Percentiles rank a stretch among this genome's conserved stretches.
phyloP scores from a whole-genome alignment of 2,329 filamentous ascomycete genomes.

The Calonectria honghensis region DNA sequence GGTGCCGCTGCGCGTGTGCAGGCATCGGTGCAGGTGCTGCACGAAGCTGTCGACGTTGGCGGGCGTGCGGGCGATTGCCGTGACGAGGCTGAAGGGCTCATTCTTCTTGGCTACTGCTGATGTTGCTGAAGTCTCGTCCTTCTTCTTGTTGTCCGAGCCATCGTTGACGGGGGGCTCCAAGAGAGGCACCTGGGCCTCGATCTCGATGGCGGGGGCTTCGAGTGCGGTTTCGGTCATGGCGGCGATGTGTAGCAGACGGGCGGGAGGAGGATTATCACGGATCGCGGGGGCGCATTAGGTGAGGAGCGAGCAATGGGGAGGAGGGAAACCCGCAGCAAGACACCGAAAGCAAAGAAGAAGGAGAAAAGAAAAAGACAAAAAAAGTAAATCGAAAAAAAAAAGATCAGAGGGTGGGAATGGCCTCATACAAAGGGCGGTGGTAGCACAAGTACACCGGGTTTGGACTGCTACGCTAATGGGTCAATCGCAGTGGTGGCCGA shows the following conservation, averaged over 20 bases:
- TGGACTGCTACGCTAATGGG: conserved; percentile 28
- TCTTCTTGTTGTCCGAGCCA: conserved; percentile 20
- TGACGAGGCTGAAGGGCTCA: conserved; percentile 37
- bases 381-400: not conserved
- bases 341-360: not conserved
- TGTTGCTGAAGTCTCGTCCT: not conserved
- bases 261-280: conserved; percentile 17
- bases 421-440: conserved; percentile 38
- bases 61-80: conserved; percentile 48
- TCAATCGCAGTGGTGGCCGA: conserved; percentile 54
- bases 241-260: conserved; percentile 35
- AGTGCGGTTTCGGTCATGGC: conserved; percentile 53
- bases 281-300: conserved; percentile 47
- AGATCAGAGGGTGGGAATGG: conserved; percentile 36
- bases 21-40: conserved; percentile 75
- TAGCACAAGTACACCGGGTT: conserved; percentile 21
- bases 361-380: not conserved
- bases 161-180: conserved; percentile 50
- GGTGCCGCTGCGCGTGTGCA: conserved; percentile 81
- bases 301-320: not conserved
- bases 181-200: conserved; percentile 52
- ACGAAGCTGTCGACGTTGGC: conserved; percentile 70
- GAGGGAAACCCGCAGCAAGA: not conserved
- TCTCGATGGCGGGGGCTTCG: conserved; percentile 50
- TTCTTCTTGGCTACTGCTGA: conserved; percentile 31